Base-by-base conservation (phyloP, 345 rosid genomes). In the Moricandia arvensis region DNA sequence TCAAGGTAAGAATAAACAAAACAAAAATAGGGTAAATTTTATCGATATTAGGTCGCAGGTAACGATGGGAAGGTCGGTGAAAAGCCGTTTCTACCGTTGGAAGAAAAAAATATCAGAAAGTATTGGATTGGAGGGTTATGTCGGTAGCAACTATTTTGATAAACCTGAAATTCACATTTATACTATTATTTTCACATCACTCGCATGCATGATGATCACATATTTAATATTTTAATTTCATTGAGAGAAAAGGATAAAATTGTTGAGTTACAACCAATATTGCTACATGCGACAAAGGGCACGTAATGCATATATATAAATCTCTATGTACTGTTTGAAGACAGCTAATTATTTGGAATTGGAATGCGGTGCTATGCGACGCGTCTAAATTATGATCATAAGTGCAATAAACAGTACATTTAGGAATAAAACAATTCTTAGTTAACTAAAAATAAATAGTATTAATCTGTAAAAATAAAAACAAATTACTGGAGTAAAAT, bases 11-110 rank as follows among this genome's bases (percentile, higher is more conserved):
- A 31, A n/a, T 17, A 31, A n/a, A 17, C 8, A 7, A 33, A 35
- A 34, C 21, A 62, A 15, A 8, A 21, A 63, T 4, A 9, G 4
- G 21, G 37, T 2, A 53, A 73, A 8, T 4, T 7, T 54, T 38
- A 4, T 66, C 17, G 21, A 59, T 3, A 47, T 31, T 59, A 34
- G 43, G 38, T 67, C 60, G 57, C 67, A 59, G 7, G 53, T 59
- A 33, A 55, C 38, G 37, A 75, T 16, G 68, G 67, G 67, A 47
- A 45, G 73, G 61, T 67, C 73, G 79, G 68, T 59, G 73, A 75
- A 59, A 75, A 59, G 68, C 62, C 68, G 62, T 68, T 59, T 68
- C 24, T 68, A 75, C 62, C 53, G 69, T 68, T 68, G 45, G 63
- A 60, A 49, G 9, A 16, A 49, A 60, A 17, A 75, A 35, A 60